These are phyloP conservation scores for Pleurotus ostreatus DNA, from an alignment of 768 basidiomycete genomes.

Conservation along the genomic window DNA sequence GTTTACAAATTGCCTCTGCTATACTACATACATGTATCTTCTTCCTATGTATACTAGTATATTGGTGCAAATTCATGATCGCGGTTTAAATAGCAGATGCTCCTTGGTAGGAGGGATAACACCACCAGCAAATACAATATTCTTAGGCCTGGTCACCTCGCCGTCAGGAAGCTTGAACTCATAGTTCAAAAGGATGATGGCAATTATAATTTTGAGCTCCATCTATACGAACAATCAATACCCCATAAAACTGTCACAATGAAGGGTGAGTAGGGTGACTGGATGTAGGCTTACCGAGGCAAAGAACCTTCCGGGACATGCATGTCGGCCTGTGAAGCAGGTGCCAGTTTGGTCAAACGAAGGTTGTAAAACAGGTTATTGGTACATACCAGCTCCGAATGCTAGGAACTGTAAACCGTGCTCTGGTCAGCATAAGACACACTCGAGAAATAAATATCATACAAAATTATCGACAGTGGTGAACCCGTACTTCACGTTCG, in stretches of 20 bases:
- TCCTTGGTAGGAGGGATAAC: slow-evolving; percentile 30
- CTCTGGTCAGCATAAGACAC: background rate
- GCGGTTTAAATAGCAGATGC: slow-evolving; percentile 24
- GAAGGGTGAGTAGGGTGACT: background rate
- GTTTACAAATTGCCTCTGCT: too few relatives aligned
- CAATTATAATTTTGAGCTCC: slow-evolving; percentile 33
- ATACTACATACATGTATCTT: too few relatives aligned
- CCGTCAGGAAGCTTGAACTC: slow-evolving; percentile 24
- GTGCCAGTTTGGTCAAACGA: background rate
- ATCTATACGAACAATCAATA: slow-evolving; percentile 17
- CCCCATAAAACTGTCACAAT: too few relatives aligned
- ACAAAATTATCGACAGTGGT: slow-evolving; percentile 17
- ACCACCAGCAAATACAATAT: slow-evolving; percentile 28
- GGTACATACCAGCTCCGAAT: slow-evolving; percentile 30
- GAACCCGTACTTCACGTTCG: slow-evolving; percentile 29
- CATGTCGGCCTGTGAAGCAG: slow-evolving; percentile 24
- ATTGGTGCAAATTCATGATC: background rate
- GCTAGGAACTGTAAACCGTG: slow-evolving; percentile 27
- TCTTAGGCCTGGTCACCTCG: slow-evolving; percentile 22
- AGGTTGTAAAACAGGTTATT: background rate
- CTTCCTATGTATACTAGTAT: background rate
- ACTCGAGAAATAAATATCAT: too few relatives aligned
- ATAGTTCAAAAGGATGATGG: slow-evolving; percentile 30
- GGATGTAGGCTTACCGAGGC: background rate
- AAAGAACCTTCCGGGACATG: slow-evolving; percentile 13